These are phyloP conservation scores for Coemansia sp. DNA, from an alignment of 192 early-diverging fungal genomes.

Conservation along the genomic window DNA sequence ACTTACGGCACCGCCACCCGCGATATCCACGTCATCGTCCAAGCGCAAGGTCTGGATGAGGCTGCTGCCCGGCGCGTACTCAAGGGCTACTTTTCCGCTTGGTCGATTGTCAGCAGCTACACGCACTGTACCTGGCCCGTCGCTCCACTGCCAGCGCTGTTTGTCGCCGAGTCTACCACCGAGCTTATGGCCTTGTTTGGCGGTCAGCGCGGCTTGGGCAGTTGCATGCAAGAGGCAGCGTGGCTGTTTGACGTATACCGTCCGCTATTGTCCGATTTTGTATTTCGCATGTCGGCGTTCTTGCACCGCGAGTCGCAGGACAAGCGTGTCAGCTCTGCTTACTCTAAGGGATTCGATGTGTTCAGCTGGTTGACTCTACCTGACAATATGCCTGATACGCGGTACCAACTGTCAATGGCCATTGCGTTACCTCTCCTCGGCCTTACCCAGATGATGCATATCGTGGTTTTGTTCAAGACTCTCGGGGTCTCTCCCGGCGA, in stretches of 20 bases:
- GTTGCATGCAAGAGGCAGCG: conserved; percentile 81
- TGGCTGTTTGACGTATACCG: conserved; percentile 75
- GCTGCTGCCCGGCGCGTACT: conserved; percentile 9
- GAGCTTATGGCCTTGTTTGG: conserved; percentile 85
- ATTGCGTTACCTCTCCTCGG: conserved; percentile 85
- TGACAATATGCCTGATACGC: conserved; percentile 68
- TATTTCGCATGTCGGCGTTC: conserved; percentile 73
- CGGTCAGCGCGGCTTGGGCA: conserved; percentile 87
- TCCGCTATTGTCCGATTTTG: conserved; percentile 68
- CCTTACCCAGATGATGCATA: conserved; percentile 84
- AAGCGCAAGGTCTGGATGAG: conserved; percentile 7
- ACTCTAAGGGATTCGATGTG: conserved; percentile 74
- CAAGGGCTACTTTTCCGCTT: conserved; percentile 21
- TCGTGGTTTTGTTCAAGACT: conserved; percentile 70
- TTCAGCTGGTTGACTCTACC: conserved; percentile 76
- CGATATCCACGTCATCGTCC: conserved; percentile 17
- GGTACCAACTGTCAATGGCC: conserved; percentile 71
- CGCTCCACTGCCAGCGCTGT: conserved; percentile 4
- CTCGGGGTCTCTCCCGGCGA: conserved; percentile 60
- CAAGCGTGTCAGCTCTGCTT: conserved; percentile 56
- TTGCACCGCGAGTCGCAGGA: conserved; percentile 61
- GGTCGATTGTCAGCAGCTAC: background rate
- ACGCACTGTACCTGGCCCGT: background rate
- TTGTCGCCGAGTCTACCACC: conserved; percentile 54
- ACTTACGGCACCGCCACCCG: background rate